Percentiles rank a stretch among this genome's conserved stretches.
Conservation (phyloP, 192 early-diverging fungal species). For the Coemansia sp. region DNA sequence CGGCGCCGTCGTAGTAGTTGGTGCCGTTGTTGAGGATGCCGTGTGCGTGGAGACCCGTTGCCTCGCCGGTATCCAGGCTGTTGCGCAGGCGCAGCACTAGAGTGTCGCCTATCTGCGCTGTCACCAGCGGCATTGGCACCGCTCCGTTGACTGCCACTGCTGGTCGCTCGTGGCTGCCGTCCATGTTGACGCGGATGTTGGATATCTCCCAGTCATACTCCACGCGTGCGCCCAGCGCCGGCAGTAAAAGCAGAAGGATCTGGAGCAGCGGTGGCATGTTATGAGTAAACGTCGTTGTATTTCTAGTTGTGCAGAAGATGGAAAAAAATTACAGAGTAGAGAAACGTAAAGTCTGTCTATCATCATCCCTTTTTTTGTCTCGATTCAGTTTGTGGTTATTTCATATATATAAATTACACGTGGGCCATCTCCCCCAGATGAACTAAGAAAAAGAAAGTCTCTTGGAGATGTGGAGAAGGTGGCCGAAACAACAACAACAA, state of each 20-base stretch:
- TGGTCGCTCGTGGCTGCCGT: conserved; percentile 59
- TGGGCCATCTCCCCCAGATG: too few species aligned
- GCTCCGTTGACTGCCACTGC: conserved; percentile 65
- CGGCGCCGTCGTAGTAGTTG: conserved; percentile 68
- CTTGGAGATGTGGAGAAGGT: too few species aligned
- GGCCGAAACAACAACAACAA: too few species aligned
- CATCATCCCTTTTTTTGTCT: too few species aligned
- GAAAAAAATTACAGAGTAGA: neutral
- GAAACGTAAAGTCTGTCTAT: neutral
- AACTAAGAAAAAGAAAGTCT: too few species aligned
- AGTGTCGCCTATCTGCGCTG: conserved; percentile 23
- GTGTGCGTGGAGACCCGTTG: conserved; percentile 71
- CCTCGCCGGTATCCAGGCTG: conserved; percentile 47
- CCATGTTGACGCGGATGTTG: conserved; percentile 60
- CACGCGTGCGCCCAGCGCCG: conserved; percentile 17
- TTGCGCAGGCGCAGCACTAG: conserved; percentile 51
- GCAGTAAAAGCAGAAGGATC: neutral
- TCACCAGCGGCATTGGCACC: conserved; percentile 56
- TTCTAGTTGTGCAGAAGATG: neutral
- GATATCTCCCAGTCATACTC: conserved; percentile 68
- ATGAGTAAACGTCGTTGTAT: too few species aligned
- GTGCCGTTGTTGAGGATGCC: conserved; percentile 77
- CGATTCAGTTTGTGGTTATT: too few species aligned
- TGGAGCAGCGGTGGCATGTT: too few species aligned
- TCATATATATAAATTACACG: too few species aligned